Base-by-base conservation (phyloP, 1,284 basidiomycete species). In the Microbotryum scabiosae region DNA sequence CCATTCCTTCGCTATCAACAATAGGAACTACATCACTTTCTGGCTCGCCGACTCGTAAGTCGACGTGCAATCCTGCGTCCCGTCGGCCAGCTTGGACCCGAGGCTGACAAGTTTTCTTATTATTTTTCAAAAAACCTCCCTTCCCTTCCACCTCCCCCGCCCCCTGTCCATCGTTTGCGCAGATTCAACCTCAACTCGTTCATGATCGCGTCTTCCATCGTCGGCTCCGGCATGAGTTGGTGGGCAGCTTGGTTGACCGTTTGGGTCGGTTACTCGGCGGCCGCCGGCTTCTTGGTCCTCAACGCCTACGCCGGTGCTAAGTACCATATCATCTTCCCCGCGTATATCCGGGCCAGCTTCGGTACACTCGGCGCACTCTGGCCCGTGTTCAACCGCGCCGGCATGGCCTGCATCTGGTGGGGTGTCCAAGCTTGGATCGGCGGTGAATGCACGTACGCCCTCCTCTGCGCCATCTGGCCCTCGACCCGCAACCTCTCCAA, bases 381-480 rank as follows among this genome's bases (percentile, higher is more conserved):
- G 89, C 85, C 86, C 60, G 82, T 86, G 1, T 85, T 91, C 75
- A 88, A 88, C 36, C 81, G 88, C 26, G 84, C 83, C 43, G 85
- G 78, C 8, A 89, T 88, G 84, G 83, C 85, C 21, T 85, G 84
- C 80, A 59, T 87, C 56, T 73, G 82, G 72, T 74, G 51, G 12
- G 86, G 86, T 30, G 86, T 89, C 1, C 86, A 89, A 71, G 80
- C 86, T 0, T 87, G 85, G 75, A 85, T 91, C 60, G 88, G 89
- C 9, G 87, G 87, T 20, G 80, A 81, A 60, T 89, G 87, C 71
- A 79, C 88, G 64, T 80, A 85, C 58, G 82, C 86, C 45, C 83
- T 88, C 80, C 75, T 86, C 57, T 79, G 82, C 55, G 80, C 83
- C 14, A 87, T 87, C 76, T 89, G 82, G 82, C 87, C 83, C 3